A percentile compares a stretch with the other conserved stretches of the same genome.
These are phyloP conservation scores for Penicillium turbatum DNA, from an alignment of 495 filamentous ascomycete species.

Conservation along the genomic window DNA sequence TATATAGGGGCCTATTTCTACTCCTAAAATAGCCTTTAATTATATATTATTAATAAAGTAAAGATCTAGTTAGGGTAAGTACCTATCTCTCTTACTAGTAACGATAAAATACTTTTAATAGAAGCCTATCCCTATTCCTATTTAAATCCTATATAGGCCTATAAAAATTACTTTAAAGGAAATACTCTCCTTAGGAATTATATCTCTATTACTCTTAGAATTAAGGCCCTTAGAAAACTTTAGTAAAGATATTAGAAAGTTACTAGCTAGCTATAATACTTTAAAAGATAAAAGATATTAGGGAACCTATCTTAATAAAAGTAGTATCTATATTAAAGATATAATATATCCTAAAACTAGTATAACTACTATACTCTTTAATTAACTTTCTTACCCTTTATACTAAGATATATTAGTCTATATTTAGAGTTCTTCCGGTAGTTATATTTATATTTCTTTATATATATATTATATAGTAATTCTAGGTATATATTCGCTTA, in stretches of 20 bases:
- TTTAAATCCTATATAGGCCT: background rate
- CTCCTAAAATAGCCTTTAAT: background rate
- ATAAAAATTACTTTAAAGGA: background rate
- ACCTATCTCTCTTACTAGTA: background rate
- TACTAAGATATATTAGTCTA: conserved; percentile 4
- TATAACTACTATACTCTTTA: background rate
- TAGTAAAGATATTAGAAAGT: background rate
- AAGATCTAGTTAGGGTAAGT: background rate
- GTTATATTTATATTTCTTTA: background rate
- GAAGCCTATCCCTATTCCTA: background rate
- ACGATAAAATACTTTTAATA: background rate
- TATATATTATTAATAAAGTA: background rate
- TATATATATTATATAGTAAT: conserved; percentile 1
- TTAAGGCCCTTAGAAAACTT: background rate
- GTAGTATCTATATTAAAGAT: no score
- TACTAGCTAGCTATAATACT: background rate
- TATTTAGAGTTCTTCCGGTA: conserved; percentile 1
- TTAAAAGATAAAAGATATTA: background rate
- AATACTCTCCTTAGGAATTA: no score
- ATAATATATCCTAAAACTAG: background rate
- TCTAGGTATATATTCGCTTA: conserved; percentile 1
- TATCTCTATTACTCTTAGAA: background rate
- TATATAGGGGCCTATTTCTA: background rate
- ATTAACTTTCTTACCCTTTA: background rate
- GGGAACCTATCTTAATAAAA: no score